These are phyloP conservation scores for Novymonas esmeraldas DNA, from an alignment of 208 protist species.

Conservation along the genomic window DNA sequence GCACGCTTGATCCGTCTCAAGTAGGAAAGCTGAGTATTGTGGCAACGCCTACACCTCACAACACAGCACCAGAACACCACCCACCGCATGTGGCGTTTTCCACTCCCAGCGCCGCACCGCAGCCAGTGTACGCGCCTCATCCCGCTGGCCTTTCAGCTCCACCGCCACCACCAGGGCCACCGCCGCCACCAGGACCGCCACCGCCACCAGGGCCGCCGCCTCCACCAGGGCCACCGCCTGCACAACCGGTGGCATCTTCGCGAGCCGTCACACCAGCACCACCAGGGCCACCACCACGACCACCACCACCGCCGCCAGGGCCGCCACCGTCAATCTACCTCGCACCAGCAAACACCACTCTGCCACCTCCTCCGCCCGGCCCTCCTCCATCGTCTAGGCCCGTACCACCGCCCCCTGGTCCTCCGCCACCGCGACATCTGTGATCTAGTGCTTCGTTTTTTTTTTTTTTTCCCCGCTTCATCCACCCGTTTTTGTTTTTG, in stretches of 20 bases:
- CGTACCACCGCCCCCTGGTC: slow-evolving; percentile 2
- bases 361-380: slow-evolving; percentile 7
- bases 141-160: background rate
- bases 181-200: slow-evolving; percentile 25
- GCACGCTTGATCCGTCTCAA: slow-evolving; percentile 43
- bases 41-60: background rate
- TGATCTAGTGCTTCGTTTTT: background rate
- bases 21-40: slow-evolving; percentile 38
- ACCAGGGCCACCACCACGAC: slow-evolving; percentile 17
- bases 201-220: background rate
- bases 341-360: too few relatives aligned
- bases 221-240: background rate
- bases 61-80: background rate
- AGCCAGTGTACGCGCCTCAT: background rate
- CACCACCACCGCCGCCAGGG: slow-evolving; percentile 6
- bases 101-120: background rate
- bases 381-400: slow-evolving; percentile 25
- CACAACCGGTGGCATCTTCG: too few relatives aligned
- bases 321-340: slow-evolving; percentile 11
- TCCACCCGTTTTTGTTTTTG: background rate
- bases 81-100: background rate
- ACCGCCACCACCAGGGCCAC: slow-evolving; percentile 2
- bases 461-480: slow-evolving; percentile 3
- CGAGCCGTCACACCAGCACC: slow-evolving; percentile 14
- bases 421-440: slow-evolving; percentile 19